These are phyloP conservation scores for Erigeron philadelphicus DNA, from an alignment of 140 eudicot species.

Conservation along the genomic window DNA sequence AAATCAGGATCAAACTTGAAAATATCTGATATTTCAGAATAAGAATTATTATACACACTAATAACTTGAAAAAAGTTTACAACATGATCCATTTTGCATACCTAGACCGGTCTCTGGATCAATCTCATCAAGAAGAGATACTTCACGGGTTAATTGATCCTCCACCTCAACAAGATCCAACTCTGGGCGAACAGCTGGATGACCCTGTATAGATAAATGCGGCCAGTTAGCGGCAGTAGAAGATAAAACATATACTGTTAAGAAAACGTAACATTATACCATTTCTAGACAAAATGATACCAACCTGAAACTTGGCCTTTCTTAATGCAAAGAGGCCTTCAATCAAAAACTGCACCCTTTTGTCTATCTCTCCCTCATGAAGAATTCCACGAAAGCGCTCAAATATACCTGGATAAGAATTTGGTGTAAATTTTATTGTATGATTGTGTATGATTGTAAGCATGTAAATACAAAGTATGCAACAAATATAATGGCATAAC, in stretches of 20 bases:
- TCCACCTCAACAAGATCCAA: slow-evolving; percentile 86
- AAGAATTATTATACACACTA: slow-evolving; percentile 13
- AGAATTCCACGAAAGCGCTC: slow-evolving; percentile 98
- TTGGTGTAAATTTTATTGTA: neutral
- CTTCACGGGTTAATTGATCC: slow-evolving; percentile 82
- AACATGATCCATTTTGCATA: slow-evolving; percentile 23
- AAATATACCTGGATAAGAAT: slow-evolving; percentile 53
- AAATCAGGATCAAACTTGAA: slow-evolving; percentile 77
- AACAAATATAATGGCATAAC: neutral
- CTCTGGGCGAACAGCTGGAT: slow-evolving; percentile 87
- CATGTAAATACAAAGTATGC: neutral
- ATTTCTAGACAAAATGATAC: neutral
- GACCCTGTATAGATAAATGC: slow-evolving; percentile 46
- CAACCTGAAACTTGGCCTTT: slow-evolving; percentile 87
- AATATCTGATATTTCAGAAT: slow-evolving; percentile 43
- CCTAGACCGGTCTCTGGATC: slow-evolving; percentile 74
- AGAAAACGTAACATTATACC: neutral
- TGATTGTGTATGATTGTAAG: neutral
- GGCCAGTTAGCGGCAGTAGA: neutral
- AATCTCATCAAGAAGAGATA: slow-evolving; percentile 67
- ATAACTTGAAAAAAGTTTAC: neutral
- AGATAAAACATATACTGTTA: slow-evolving; percentile 2
- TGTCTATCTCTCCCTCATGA: slow-evolving; percentile 96
- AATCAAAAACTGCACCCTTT: slow-evolving; percentile 76
- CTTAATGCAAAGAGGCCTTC: slow-evolving; percentile 90